Conservation (phyloP, 2,329 filamentous ascomycete species). For the Cadophora sp. region DNA sequence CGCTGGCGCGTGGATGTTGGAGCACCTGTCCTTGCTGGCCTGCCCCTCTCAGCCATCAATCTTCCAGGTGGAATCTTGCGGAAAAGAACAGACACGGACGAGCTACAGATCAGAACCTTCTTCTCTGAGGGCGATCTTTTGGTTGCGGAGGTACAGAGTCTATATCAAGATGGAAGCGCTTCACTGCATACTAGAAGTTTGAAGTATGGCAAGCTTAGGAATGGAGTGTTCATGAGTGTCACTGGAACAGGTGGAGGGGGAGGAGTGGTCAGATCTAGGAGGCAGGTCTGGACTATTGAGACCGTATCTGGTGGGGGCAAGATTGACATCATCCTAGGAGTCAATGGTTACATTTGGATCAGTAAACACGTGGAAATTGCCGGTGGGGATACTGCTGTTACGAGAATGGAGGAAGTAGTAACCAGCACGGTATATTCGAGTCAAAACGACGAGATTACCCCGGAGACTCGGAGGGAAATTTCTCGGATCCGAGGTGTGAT, state of each 20-base stretch:
- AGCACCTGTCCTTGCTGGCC: conserved; percentile 81
- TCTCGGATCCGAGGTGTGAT: conserved; percentile 83
- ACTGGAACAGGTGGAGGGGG: conserved; percentile 78
- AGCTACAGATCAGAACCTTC: conserved; percentile 96
- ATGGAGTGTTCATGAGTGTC: conserved; percentile 87
- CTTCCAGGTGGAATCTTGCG: conserved; percentile 91
- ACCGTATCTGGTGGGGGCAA: conserved; percentile 61
- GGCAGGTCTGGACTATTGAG: conserved; percentile 88
- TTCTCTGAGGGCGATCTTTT: conserved; percentile 94
- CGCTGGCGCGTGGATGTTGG: conserved; percentile 96
- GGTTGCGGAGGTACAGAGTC: conserved; percentile 91
- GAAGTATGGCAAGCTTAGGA: conserved; percentile 94
- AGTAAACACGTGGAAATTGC: conserved; percentile 77
- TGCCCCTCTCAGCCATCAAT: conserved; percentile 91
- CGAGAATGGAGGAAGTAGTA: conserved; percentile 85
- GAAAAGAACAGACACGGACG: conserved; percentile 91
- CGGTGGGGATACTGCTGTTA: conserved; percentile 63
- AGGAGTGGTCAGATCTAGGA: conserved; percentile 81
- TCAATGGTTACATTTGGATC: conserved; percentile 98
- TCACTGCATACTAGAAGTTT: conserved; percentile 88
- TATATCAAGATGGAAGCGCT: conserved; percentile 86
- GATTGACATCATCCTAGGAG: conserved; percentile 87
- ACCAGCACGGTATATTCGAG: conserved; percentile 89
- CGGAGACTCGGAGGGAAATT: conserved; percentile 85
- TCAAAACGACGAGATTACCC: conserved; percentile 86